phyloP scores from a whole-genome alignment of 2,329 filamentous ascomycete genomes.

The Aspergillus sp. region DNA sequence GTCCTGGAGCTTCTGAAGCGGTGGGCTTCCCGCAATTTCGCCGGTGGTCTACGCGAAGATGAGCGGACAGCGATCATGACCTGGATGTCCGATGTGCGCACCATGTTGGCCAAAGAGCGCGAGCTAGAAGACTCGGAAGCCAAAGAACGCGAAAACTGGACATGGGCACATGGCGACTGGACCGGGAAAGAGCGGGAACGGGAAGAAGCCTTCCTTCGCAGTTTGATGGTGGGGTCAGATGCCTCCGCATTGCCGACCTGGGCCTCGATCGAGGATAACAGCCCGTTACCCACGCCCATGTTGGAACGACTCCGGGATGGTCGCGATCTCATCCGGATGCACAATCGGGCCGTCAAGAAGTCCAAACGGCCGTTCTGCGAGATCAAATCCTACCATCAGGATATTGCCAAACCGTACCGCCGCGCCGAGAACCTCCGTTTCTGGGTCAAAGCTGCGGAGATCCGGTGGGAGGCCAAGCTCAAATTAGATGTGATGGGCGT shows the following conservation, averaged over 20 bases:
- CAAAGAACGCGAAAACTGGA: conserved; percentile 64
- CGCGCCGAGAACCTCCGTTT: conserved; percentile 88
- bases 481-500: conserved; percentile 78
- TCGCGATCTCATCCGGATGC: conserved; percentile 70
- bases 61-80: conserved; percentile 66
- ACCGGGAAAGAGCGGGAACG: conserved; percentile 63
- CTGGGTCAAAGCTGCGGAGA: conserved; percentile 92
- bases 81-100: conserved; percentile 73
- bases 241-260: conserved; percentile 57
- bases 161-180: conserved; percentile 77
- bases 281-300: conserved; percentile 53
- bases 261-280: conserved; percentile 47
- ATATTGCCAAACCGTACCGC: conserved; percentile 90
- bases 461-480: conserved; percentile 82
- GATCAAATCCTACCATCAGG: conserved; percentile 82
- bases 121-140: conserved; percentile 66
- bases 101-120: conserved; percentile 68
- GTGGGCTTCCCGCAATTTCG: conserved; percentile 81
- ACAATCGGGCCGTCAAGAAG: conserved; percentile 80
- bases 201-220: conserved; percentile 72
- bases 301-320: conserved; percentile 68
- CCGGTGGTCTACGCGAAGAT: conserved; percentile 67
- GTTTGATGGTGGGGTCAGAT: conserved; percentile 50
- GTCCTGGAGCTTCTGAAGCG: conserved; percentile 88
- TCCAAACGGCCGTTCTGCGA: conserved; percentile 80